phyloP scores from a whole-genome alignment of 345 rosid species.

The Acer campestre region DNA sequence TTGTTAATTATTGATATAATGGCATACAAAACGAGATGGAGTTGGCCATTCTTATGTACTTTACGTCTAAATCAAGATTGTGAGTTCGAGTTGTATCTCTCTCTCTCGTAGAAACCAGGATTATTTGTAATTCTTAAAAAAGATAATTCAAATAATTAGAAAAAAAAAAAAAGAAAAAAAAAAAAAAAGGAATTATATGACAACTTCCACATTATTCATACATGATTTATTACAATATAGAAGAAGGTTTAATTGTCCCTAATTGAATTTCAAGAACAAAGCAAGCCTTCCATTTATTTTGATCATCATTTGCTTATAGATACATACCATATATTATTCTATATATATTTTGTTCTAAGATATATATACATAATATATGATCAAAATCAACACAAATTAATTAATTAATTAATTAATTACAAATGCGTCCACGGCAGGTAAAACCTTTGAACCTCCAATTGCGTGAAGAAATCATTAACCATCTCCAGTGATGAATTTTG shows the following conservation, averaged over 20 bases:
- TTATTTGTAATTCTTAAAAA: too few species aligned
- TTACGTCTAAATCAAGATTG: too few species aligned
- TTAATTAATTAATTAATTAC: slow-evolving; percentile 12
- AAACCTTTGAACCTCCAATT: neutral
- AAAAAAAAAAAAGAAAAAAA: neutral
- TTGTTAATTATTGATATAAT: too few species aligned
- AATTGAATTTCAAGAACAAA: too few species aligned
- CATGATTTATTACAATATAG: too few species aligned
- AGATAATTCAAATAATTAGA: too few species aligned
- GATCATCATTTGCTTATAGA: neutral
- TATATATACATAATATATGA: neutral
- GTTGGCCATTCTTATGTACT: too few species aligned
- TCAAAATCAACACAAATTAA: neutral
- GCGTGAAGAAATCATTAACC: slow-evolving; percentile 15
- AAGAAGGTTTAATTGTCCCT: too few species aligned
- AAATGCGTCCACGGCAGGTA: slow-evolving; percentile 18
- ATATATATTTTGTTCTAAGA: neutral
- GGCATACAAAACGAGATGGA: too few species aligned
- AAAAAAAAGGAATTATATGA: neutral
- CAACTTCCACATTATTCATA: neutral
- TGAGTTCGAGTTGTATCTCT: too few species aligned
- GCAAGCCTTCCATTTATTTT: slow-evolving; percentile 8
- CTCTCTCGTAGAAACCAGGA: too few species aligned
- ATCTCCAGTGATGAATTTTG: neutral
- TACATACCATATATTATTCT: neutral